Base-by-base conservation (phyloP, 768 basidiomycete genomes). In the Pleurotus ostreatus region DNA sequence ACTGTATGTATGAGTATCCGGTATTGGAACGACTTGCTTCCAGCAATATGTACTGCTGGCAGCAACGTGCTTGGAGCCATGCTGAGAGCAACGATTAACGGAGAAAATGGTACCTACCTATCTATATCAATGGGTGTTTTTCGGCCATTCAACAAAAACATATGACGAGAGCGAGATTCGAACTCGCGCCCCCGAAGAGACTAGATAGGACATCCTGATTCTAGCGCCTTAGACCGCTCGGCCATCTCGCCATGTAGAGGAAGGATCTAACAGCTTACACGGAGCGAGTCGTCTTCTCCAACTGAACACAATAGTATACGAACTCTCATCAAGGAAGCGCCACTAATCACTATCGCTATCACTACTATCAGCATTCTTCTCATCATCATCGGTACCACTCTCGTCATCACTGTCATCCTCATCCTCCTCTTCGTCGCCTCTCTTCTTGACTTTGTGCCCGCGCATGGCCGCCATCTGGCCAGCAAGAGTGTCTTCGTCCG, bases 381-480 rank as follows among this genome's bases (percentile, higher is more conserved):
- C 70, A 45, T 82, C 80, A 53, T 80, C 81, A 46, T 78, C 78
- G 41, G 74, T 76, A 46, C 71, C 75, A 58, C 74, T 77, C 59
- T 80, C 81, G 7, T 83, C 82, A 48, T 81, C 79, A 43, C 69
- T 71, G 38, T 76, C 75, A 2, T 58, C 60, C 22, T 58, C 56
- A 12, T 18, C 46, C 12, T 78, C 81, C 41, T 81, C 83, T 26
- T 70, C 74, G 13, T 57, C 70, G 23, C 58, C 56, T 18, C 64
- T 70, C 65, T 83, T 87, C 80, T 93, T 97, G 58, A 96, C 92
- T 16, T 81, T 62, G 2, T 86, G 89, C 3, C 95, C 95, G 44
- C 90, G 85, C 92, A 99, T 93, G 44, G 86, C 85, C 4, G 95
- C 94, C 92, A 98, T 96, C 76, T 99, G 97, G 6, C 97, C 97